Evolutionary conservation across 208 protist species (phyloP).

Genomic region (Trichomonas gallinae): DNA sequence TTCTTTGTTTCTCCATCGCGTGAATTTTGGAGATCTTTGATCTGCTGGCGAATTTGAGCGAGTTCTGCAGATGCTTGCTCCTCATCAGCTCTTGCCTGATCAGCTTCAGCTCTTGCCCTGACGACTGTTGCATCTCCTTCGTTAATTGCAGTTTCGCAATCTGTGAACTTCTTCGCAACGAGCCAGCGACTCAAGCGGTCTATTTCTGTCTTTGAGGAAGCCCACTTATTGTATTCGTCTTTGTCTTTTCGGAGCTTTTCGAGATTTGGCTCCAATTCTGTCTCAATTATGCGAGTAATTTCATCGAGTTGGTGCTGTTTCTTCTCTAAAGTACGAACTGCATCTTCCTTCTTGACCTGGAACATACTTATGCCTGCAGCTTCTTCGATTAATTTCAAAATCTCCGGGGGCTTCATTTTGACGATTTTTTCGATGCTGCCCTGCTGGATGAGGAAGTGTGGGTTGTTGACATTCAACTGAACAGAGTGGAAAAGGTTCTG

Average conservation of each 20-base stretch:
- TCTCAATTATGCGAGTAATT: conserved; percentile 49
- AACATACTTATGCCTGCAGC: conserved; percentile 97
- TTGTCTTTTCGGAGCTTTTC: conserved; percentile 54
- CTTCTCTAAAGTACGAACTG: conserved; percentile 85
- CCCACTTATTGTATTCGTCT: conserved; percentile 56
- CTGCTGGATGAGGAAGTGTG: conserved; percentile 99
- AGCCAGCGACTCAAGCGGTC: conserved; percentile 51
- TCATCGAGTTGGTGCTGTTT: conserved; percentile 79
- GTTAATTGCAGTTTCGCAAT: not conserved
- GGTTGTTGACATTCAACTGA: conserved; percentile 99
- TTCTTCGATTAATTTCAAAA: conserved; percentile 95
- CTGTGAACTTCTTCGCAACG: conserved; percentile 39
- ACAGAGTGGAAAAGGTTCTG: conserved; percentile 98
- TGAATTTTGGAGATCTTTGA: conserved; percentile 40
- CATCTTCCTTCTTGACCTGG: conserved; percentile 83
- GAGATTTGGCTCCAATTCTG: conserved; percentile 68
- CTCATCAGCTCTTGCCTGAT: conserved; percentile 16
- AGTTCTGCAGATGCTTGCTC: conserved; percentile 36
- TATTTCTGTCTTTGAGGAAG: conserved; percentile 39
- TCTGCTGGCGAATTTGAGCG: conserved; percentile 36
- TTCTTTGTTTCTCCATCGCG: not conserved
- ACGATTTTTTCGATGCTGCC: conserved; percentile 97
- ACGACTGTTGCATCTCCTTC: not conserved
- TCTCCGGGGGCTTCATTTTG: conserved; percentile 97
- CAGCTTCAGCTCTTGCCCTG: not conserved